phyloP scores from a whole-genome alignment of 495 filamentous ascomycete species.

The Neurospora sp. region DNA sequence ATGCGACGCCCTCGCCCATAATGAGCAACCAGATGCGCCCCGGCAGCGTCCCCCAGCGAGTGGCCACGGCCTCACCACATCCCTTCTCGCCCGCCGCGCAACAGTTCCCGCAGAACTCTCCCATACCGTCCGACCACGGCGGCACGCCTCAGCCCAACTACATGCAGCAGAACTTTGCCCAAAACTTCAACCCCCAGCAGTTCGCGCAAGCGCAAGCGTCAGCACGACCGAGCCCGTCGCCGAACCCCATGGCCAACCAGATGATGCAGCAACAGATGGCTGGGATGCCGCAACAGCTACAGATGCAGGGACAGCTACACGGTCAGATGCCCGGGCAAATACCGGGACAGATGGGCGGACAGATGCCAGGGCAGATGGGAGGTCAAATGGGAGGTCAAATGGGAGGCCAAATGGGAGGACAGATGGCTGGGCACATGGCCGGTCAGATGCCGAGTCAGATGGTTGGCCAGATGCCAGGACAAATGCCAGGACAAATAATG shows the following conservation, averaged over 20 bases:
- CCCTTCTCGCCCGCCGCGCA: constrained; percentile 77
- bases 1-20: constrained; percentile 79
- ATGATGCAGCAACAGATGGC: constrained; percentile 40
- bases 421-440: constrained; percentile 21
- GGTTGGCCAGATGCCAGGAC: constrained; percentile 17
- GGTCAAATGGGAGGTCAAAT: constrained; percentile 26
- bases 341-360: constrained; percentile 26
- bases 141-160: constrained; percentile 71
- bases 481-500: constrained; percentile 16
- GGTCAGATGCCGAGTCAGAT: constrained; percentile 25
- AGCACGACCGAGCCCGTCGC: constrained; percentile 37
- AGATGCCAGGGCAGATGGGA: constrained; percentile 22
- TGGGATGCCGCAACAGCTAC: constrained; percentile 28
- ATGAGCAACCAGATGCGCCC: constrained; percentile 64
- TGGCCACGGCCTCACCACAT: constrained; percentile 84
- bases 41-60: constrained; percentile 59
- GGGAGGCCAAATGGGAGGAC: constrained; percentile 24
- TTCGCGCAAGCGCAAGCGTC: constrained; percentile 43
- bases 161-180: constrained; percentile 46
- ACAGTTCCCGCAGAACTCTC: constrained; percentile 69
- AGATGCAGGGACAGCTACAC: constrained; percentile 28
- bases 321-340: constrained; percentile 26
- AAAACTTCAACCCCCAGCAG: constrained; percentile 47
- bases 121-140: constrained; percentile 65
- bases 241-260: constrained; percentile 33